Evolutionary conservation across 1,139 yeast genomes (phyloP), one percentile per base, ranked within the genome.

Genomic region (Candida sp.): DNA sequence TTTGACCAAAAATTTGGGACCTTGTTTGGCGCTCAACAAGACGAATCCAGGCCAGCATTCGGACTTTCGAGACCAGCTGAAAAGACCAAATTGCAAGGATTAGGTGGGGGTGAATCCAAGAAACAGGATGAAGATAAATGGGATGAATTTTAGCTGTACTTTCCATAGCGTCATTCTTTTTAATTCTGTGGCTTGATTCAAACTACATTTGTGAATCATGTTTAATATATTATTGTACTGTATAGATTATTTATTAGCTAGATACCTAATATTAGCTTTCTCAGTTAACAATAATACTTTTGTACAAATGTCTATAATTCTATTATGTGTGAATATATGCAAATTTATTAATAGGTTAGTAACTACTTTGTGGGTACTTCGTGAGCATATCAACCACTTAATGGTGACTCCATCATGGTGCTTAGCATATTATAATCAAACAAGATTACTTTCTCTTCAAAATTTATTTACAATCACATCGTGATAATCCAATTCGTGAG

Each of bases 41-140:
- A 61, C 19, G 63, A 59, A 4, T 25, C 29, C 7, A 79, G 75
- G 46, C 83, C 85, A 11, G 95, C 93, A 0, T 86, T 87, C 68
- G 95, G 95, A 3, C 60, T 83, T 51, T 55, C 67, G 33, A 81
- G 70, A 58, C 91, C 93, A n/a, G 64, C 67, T 42, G 74, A 78
- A 53, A 77, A 72, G 59, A 79, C 87, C 22, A 72, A 71, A 49
- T 68, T 84, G 47, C 73, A 77, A 37, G 82, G 90, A 30, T 56
- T 80, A 45, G 68, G 75, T 23, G 69, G 74, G 25, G 74, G 71
- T 21, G 61, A 50, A 32, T 46, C 51, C 27, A 49, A 52, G 42
- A 25, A 25, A 25, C 54, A 64, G 35, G 63, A 62, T 49, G 71
- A 73, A 39, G 76, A 72, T 45, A 66, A 65, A 45, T 75, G 79